These are phyloP conservation scores for Firmiana major DNA, from an alignment of 345 rosid genomes.

Conservation along the genomic window DNA sequence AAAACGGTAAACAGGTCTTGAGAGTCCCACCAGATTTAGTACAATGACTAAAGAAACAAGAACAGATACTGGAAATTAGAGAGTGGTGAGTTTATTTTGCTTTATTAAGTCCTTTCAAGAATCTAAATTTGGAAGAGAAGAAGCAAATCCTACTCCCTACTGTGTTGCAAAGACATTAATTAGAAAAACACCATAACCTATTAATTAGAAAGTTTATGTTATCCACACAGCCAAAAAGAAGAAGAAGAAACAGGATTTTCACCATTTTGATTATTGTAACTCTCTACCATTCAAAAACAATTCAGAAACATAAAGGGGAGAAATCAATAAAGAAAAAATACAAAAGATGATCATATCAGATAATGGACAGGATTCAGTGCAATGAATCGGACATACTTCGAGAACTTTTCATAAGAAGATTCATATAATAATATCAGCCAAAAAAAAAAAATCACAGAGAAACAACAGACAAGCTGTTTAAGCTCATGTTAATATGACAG, in stretches of 20 bases:
- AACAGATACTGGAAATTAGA: neutral
- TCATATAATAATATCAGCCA: neutral
- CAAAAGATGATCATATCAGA: conserved; percentile 7
- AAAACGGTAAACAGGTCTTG: neutral
- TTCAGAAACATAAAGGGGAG: neutral
- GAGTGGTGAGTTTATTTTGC: neutral
- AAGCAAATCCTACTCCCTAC: neutral
- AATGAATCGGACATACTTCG: conserved; percentile 16
- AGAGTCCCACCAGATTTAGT: neutral
- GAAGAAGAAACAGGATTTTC: neutral
- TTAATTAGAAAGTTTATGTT: neutral
- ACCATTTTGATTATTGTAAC: neutral
- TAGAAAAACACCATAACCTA: neutral
- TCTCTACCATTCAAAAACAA: neutral
- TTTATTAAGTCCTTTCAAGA: no score
- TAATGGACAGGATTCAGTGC: neutral
- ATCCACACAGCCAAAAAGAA: neutral
- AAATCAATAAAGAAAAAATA: neutral
- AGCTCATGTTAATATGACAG: no score
- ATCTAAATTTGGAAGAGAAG: neutral
- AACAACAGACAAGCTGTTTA: neutral
- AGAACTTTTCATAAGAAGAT: conserved; percentile 16
- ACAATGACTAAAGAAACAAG: neutral
- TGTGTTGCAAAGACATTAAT: neutral
- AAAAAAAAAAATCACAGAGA: neutral